phyloP scores from a whole-genome alignment of 805 yeast species.

The Kuraishia floccosa region DNA sequence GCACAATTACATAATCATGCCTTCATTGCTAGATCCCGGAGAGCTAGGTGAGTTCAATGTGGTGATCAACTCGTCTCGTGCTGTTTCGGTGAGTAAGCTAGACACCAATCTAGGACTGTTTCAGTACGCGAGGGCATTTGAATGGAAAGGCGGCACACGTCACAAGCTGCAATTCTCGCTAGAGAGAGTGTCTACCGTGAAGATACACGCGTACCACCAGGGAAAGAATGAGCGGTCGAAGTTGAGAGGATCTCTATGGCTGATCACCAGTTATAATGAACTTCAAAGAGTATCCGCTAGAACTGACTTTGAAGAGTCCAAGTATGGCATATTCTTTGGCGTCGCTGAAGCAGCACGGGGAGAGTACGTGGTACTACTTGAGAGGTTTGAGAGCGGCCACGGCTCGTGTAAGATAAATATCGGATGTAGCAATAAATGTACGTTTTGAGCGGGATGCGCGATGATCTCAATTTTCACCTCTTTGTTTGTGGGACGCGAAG shows the following conservation, averaged over 20 bases:
- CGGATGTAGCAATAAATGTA: conserved; percentile 1
- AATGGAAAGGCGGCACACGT: neutral
- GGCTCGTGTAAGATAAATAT: neutral
- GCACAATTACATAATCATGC: neutral
- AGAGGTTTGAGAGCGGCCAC: neutral
- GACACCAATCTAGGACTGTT: conserved; percentile 1
- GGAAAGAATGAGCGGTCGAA: too few species aligned
- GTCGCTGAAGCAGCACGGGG: too few species aligned
- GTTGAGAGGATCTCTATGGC: too few species aligned
- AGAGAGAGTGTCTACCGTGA: neutral
- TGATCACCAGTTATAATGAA: too few species aligned
- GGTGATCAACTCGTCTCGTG: neutral
- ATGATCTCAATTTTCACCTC: too few species aligned
- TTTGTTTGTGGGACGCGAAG: too few species aligned
- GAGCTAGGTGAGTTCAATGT: neutral
- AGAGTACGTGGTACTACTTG: neutral
- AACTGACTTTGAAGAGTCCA: too few species aligned
- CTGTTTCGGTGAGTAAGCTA: neutral
- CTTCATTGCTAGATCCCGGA: neutral
- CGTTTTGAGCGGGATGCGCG: too few species aligned
- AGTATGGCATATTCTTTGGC: too few species aligned
- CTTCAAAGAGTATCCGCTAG: too few species aligned
- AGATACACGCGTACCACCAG: neutral
- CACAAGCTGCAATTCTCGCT: neutral
- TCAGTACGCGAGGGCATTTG: neutral